Evolutionary conservation across 345 rosid species (phyloP).

Genomic region (Bretschneidera sinensis): DNA sequence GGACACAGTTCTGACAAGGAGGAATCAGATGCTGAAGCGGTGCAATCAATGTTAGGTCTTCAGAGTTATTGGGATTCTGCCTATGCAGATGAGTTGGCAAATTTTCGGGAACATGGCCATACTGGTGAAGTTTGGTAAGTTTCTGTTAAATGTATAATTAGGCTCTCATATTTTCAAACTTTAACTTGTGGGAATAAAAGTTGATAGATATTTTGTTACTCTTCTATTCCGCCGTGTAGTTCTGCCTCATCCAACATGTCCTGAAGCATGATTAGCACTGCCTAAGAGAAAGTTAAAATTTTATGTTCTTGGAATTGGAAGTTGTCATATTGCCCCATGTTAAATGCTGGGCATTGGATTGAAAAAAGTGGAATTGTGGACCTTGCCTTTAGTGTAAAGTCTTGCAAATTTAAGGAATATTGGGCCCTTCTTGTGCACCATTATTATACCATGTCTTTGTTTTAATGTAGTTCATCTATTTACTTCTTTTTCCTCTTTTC

Average conservation of each 20-base stretch:
- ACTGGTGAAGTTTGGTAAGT: conserved; percentile 90
- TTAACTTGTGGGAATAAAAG: background rate
- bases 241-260: too few relatives aligned
- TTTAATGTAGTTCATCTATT: background rate
- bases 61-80: conserved; percentile 97
- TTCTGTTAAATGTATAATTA: background rate
- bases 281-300: background rate
- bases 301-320: background rate
- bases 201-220: background rate
- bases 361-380: background rate
- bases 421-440: too few relatives aligned
- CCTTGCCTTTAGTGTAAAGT: background rate
- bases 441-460: too few relatives aligned
- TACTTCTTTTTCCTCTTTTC: conserved; percentile 12
- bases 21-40: conserved; percentile 78
- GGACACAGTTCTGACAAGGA: conserved; percentile 83
- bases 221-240: too few relatives aligned
- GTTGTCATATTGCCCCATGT: background rate
- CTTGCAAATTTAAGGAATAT: background rate
- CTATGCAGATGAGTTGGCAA: conserved; percentile 80
- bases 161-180: background rate
- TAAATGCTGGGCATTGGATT: background rate
- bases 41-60: conserved; percentile 77
- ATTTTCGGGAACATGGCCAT: conserved; percentile 89
- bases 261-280: background rate